phyloP scores from a whole-genome alignment of 2,329 filamentous ascomycete species.

The Trichoderma guizhouense region DNA sequence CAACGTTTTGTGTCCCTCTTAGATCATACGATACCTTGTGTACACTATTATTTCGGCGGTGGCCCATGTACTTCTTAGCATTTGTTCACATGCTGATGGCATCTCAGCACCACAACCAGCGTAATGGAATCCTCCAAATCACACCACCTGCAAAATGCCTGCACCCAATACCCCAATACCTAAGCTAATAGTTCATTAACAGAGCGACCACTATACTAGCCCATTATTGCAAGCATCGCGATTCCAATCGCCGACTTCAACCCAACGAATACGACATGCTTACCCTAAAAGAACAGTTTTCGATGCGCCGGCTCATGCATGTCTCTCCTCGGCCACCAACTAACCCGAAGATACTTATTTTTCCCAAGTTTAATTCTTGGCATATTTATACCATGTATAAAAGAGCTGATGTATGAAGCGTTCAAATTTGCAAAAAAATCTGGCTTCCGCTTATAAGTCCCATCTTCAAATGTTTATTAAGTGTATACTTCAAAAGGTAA shows the following conservation, averaged over 20 bases:
- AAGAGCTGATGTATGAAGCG: neutral
- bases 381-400: neutral
- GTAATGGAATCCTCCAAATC: neutral
- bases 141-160: neutral
- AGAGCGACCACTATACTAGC: neutral
- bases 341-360: neutral
- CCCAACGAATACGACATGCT: neutral
- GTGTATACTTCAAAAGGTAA: too few relatives aligned
- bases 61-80: neutral
- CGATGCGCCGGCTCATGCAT: neutral
- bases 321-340: neutral
- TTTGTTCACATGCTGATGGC: neutral
- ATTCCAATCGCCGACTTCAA: neutral
- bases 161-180: neutral
- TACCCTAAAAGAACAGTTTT: neutral
- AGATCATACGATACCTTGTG: neutral
- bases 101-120: neutral
- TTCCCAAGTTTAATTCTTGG: neutral
- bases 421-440: neutral
- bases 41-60: neutral
- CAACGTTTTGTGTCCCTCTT: neutral
- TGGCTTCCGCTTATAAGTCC: rapidly evolving
- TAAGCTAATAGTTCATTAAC: neutral
- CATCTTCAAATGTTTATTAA: neutral
- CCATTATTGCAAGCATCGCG: neutral